Evolutionary conservation across 73 alveolate genomes (phyloP).

Genomic region (Effrenium voratum): DNA sequence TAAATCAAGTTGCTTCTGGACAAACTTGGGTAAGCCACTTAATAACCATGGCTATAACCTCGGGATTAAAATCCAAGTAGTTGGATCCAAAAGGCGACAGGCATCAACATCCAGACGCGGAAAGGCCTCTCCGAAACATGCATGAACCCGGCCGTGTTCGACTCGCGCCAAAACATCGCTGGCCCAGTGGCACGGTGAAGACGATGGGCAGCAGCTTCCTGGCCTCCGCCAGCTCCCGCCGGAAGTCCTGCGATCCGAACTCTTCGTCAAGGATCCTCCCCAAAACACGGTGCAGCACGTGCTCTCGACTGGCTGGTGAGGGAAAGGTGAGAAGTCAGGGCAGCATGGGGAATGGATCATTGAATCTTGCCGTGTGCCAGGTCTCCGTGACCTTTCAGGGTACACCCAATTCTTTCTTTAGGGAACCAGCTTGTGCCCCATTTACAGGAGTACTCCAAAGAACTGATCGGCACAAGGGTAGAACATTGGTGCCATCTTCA

Average conservation of each 20-base stretch:
- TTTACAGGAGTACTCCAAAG: too few species aligned
- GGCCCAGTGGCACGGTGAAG: conserved; percentile 72
- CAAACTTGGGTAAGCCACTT: neutral
- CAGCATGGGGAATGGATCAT: too few species aligned
- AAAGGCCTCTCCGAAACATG: neutral
- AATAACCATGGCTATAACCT: neutral
- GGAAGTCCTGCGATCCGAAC: conserved; percentile 39
- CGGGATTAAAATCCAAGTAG: neutral
- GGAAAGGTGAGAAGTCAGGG: too few species aligned
- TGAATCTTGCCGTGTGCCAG: too few species aligned
- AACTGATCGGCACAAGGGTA: too few species aligned
- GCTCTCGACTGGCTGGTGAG: too few species aligned
- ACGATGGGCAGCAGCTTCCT: conserved; percentile 57
- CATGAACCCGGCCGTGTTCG: neutral
- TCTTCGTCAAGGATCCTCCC: too few species aligned
- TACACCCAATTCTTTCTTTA: too few species aligned
- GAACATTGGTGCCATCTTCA: too few species aligned
- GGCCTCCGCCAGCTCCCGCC: conserved; percentile 61
- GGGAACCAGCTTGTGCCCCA: too few species aligned
- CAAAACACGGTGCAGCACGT: too few species aligned
- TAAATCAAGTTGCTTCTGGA: neutral
- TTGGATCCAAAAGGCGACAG: neutral
- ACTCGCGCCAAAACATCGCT: neutral
- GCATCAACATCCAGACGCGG: neutral
- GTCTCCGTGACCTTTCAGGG: too few species aligned